Evolutionary conservation across 805 yeast species (phyloP), one percentile per base, ranked within the genome.

Genomic region (Nakazawaea laoshanensis): DNA sequence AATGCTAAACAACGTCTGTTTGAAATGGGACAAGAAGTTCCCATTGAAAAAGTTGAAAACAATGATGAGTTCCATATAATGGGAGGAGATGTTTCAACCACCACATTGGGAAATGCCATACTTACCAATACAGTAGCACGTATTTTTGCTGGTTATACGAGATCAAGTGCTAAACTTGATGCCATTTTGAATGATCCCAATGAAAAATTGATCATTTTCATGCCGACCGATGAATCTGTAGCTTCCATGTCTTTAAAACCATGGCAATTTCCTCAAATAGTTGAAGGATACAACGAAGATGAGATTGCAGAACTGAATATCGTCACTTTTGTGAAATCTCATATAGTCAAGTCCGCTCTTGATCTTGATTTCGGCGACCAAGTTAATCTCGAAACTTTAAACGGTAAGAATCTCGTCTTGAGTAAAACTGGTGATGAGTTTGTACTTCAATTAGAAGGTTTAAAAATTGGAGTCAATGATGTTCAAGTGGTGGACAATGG

Each of bases 251-350:
- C 54, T 4, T 37, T 52, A 35, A 85, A 84, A 50, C 95, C 95
- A 16, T 85, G 94, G 95, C 78, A 79, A 48, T 85, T 77, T 52
- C 94, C 94, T 1, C 51, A 48, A 7, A 45, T 59, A 3, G 58
- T 73, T n/a, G 62, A 60, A 14, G 62, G 58, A 7, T 57, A 52
- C 19, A 45, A 64, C 21, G 49, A 53, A 29, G 61, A 63, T 15
- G 65, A 67, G 28, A 86, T 77, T 35, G 52, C 57, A 19, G 29
- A 7, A 7, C 25, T 56, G 11, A 85, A 85, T 50, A 53, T 79
- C 22, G 53, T 65, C 33, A 58, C 59, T 37, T 85, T 81, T 44
- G 65, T 84, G 21, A 61, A 67, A 39, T 69, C 77, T 24, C 95
- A 85, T 50, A 56, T 81, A 20, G 70, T 77, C 17, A 52, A 46